These are phyloP conservation scores for Pleurotus citrinopileatus DNA, from an alignment of 768 basidiomycete genomes.

Conservation along the genomic window DNA sequence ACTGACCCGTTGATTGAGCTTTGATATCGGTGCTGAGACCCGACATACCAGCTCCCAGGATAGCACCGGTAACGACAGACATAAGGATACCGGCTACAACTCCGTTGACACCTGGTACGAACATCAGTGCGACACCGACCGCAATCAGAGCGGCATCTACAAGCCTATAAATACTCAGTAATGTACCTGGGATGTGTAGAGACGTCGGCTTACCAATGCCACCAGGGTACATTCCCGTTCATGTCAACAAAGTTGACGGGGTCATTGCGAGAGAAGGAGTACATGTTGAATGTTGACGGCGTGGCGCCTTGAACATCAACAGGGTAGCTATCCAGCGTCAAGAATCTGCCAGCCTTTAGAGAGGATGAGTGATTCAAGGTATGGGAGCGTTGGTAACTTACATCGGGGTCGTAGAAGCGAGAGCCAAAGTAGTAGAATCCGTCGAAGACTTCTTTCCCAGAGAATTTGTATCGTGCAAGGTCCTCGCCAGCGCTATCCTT, in stretches of 20 bases:
- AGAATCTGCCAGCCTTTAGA: not conserved
- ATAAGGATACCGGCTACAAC: not conserved
- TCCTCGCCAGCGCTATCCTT: not conserved
- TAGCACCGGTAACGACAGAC: not conserved
- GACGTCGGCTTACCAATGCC: constrained; percentile 7
- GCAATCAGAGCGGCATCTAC: not conserved
- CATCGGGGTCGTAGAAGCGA: constrained; percentile 7
- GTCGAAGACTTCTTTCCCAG: constrained; percentile 6
- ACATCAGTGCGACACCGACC: not conserved
- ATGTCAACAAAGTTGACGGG: constrained; percentile 8
- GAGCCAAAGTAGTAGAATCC: constrained; percentile 5
- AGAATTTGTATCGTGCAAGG: constrained; percentile 5
- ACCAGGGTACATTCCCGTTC: constrained; percentile 11
- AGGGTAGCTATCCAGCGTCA: constrained; percentile 5
- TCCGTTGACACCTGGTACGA: constrained; percentile 2
- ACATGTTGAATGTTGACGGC: constrained; percentile 11
- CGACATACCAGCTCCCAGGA: constrained; percentile 1
- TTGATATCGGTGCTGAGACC: constrained; percentile 1
- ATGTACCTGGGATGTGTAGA: not conserved
- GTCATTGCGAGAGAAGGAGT: constrained; percentile 9
- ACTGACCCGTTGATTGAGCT: not conserved
- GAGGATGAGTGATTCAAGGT: not conserved
- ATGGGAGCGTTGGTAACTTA: not conserved
- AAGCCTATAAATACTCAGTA: not conserved
- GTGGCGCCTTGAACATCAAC: not conserved